Conservation (phyloP, 2,329 filamentous ascomycete species). For the Fusarium goolgardi region DNA sequence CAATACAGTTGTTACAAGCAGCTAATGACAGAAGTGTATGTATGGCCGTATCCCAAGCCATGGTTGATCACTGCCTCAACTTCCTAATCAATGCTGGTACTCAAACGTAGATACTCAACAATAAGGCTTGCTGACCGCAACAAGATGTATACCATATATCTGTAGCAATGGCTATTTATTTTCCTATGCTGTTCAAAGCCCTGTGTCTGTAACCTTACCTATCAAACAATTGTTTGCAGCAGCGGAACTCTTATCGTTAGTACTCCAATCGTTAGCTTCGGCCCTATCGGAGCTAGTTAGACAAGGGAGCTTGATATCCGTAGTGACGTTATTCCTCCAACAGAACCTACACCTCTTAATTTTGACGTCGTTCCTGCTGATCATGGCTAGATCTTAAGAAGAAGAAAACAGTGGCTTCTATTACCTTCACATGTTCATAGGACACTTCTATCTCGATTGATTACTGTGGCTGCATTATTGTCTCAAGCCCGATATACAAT, state of each 20-base stretch:
- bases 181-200: background rate
- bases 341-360: background rate
- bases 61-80: background rate
- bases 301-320: slow-evolving; percentile 5
- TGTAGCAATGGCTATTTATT: background rate
- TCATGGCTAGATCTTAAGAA: background rate
- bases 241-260: background rate
- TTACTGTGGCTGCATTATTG: slow-evolving; percentile 18
- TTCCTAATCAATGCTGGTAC: background rate
- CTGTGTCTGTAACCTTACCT: background rate
- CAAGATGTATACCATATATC: background rate
- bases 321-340: slow-evolving; percentile 15
- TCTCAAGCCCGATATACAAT: slow-evolving; percentile 10
- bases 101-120: background rate
- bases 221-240: background rate
- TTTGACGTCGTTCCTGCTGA: slow-evolving; percentile 7
- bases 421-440: background rate
- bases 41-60: background rate
- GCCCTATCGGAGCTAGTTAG: slow-evolving; percentile 10
- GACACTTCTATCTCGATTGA: background rate
- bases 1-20: background rate
- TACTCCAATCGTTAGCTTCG: background rate
- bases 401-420: background rate
- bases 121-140: background rate
- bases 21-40: background rate